These are phyloP conservation scores for Neonectria sp. DNA, from an alignment of 2,329 filamentous ascomycete species.

Conservation along the genomic window DNA sequence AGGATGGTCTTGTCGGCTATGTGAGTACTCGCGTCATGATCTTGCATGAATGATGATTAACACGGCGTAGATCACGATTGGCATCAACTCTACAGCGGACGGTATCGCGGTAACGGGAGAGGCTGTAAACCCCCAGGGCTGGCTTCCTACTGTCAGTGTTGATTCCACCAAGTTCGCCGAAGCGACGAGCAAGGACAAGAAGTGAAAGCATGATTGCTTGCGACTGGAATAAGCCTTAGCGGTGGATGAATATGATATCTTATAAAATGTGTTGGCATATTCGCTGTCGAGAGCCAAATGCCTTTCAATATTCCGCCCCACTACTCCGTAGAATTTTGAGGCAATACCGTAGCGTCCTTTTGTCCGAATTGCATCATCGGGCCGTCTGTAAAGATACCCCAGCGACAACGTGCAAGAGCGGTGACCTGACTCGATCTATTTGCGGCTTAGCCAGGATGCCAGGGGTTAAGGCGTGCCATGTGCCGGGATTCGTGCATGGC, in stretches of 20 bases:
- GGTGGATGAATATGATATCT: background rate
- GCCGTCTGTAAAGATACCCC: background rate
- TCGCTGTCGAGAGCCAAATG: too few species aligned
- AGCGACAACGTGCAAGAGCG: background rate
- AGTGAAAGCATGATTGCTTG: background rate
- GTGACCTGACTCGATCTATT: background rate
- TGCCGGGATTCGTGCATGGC: background rate
- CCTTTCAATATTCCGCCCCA: background rate
- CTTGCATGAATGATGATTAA: background rate
- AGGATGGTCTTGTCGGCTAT: conserved; percentile 24
- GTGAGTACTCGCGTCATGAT: background rate
- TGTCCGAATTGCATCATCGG: background rate
- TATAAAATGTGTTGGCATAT: too few species aligned
- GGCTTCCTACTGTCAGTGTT: conserved; percentile 22
- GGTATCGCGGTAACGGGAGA: conserved; percentile 10
- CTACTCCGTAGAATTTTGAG: background rate
- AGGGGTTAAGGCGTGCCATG: background rate
- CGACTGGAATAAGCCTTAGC: background rate
- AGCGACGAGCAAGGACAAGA: conserved; percentile 12
- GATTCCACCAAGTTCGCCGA: conserved; percentile 15
- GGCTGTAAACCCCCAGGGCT: conserved; percentile 23
- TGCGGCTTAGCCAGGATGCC: background rate
- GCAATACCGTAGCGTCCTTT: background rate
- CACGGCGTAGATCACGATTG: conserved; percentile 16
- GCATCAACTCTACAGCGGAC: conserved; percentile 22